Conservation (phyloP, 352 stramenopile genomes). For the Phytophthora macrochlamydospora region DNA sequence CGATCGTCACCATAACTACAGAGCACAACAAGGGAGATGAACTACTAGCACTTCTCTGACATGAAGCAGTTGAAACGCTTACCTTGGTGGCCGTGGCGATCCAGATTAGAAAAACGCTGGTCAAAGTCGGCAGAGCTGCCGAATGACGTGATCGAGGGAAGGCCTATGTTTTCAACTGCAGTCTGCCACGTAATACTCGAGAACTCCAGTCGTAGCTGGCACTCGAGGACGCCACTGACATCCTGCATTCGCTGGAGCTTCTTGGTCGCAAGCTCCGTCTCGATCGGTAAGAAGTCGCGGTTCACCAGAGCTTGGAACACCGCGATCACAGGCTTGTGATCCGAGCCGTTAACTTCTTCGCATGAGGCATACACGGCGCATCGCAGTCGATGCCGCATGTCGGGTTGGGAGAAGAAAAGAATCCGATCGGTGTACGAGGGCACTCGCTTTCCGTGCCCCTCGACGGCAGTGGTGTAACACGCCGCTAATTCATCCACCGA, state of each 20-base stretch:
- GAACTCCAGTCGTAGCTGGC: constrained; percentile 59
- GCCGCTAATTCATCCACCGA: constrained; percentile 24
- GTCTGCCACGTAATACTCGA: constrained; percentile 57
- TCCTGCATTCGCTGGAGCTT: constrained; percentile 68
- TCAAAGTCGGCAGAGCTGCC: constrained; percentile 26
- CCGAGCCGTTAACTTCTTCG: constrained; percentile 74
- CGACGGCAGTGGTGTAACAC: constrained; percentile 65
- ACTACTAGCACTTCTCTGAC: constrained; percentile 2
- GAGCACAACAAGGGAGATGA: neutral
- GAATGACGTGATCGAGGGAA: constrained; percentile 17
- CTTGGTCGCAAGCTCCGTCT: constrained; percentile 47
- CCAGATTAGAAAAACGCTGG: constrained; percentile 34
- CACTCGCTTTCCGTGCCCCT: constrained; percentile 66
- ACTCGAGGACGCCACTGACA: constrained; percentile 63
- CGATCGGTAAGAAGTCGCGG: constrained; percentile 53
- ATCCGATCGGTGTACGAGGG: constrained; percentile 93
- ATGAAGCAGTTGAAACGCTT: neutral
- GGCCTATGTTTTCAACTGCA: constrained; percentile 9
- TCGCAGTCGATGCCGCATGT: constrained; percentile 65
- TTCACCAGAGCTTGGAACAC: constrained; percentile 77
- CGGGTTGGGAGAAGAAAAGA: constrained; percentile 77
- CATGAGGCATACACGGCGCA: constrained; percentile 76
- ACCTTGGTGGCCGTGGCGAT: constrained; percentile 42
- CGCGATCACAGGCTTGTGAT: constrained; percentile 85
- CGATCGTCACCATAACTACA: constrained; percentile 56